Conservation (phyloP, 495 filamentous ascomycete species). For the Trichoderma asperelloides region DNA sequence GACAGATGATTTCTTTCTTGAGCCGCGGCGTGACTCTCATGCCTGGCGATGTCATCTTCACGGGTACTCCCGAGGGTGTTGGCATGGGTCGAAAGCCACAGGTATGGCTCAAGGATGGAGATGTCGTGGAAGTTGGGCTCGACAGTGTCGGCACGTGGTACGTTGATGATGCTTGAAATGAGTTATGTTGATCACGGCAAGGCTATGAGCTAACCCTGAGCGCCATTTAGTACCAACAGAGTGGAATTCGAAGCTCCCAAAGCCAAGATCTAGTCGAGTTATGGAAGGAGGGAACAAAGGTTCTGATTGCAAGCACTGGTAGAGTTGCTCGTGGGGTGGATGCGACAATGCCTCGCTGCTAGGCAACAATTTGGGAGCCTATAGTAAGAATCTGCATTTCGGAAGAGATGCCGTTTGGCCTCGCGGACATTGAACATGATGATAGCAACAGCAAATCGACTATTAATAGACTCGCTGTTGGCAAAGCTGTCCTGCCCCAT, state of each 20-base stretch:
- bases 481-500: not conserved
- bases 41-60: constrained; percentile 77
- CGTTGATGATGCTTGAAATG: not conserved
- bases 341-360: not conserved
- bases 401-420: too few relatives aligned
- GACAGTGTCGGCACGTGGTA: constrained; percentile 51
- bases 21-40: constrained; percentile 69
- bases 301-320: not conserved
- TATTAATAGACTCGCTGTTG: not conserved
- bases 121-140: constrained; percentile 65
- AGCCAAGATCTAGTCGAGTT: constrained; percentile 40
- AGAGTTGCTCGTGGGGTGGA: not conserved
- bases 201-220: not conserved
- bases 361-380: not conserved
- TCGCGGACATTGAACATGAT: not conserved
- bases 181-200: not conserved
- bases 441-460: too few relatives aligned
- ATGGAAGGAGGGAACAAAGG: not conserved
- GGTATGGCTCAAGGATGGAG: constrained; percentile 71
- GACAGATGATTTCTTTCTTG: constrained; percentile 63
- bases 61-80: constrained; percentile 75
- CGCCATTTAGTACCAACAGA: constrained; percentile 49
- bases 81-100: constrained; percentile 67
- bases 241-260: constrained; percentile 55
- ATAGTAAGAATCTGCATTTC: not conserved